Evolutionary conservation across 345 rosid species (phyloP).

Genomic region (Arabidopsis thaliana): DNA sequence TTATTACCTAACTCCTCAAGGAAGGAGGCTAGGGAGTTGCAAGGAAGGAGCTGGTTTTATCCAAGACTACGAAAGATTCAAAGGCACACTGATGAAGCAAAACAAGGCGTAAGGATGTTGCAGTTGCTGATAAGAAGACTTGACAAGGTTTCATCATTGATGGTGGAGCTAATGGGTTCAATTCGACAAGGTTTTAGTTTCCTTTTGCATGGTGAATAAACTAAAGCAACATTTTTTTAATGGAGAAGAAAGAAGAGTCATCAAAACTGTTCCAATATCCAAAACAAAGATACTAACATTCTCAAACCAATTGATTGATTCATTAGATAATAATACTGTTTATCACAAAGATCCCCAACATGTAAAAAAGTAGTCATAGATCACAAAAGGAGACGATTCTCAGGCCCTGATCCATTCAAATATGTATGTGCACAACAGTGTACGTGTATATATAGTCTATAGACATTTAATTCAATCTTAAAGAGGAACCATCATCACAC

Average conservation of each 20-base stretch:
- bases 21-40: not conserved
- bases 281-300: not conserved
- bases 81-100: conserved; percentile 1
- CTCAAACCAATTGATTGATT: conserved; percentile 13
- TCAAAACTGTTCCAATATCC: not conserved
- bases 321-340: conserved; percentile 9
- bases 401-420: conserved; percentile 25
- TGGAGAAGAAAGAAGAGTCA: not conserved
- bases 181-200: not conserved
- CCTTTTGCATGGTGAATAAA: not conserved
- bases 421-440: conserved; percentile 30
- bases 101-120: not conserved
- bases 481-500: conserved; percentile 12
- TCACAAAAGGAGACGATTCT: conserved; percentile 32
- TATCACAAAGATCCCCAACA: not conserved
- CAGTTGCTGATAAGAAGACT: not conserved
- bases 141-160: not conserved
- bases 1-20: not conserved
- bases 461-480: conserved; percentile 23
- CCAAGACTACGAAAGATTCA: not conserved
- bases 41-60: not conserved
- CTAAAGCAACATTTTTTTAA: not conserved
- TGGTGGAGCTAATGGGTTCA: not conserved
- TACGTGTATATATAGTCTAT: conserved; percentile 34
- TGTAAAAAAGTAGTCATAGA: not conserved